Conservation (phyloP, 2,329 filamentous ascomycete species). For the Mycosphaerella sp. region DNA sequence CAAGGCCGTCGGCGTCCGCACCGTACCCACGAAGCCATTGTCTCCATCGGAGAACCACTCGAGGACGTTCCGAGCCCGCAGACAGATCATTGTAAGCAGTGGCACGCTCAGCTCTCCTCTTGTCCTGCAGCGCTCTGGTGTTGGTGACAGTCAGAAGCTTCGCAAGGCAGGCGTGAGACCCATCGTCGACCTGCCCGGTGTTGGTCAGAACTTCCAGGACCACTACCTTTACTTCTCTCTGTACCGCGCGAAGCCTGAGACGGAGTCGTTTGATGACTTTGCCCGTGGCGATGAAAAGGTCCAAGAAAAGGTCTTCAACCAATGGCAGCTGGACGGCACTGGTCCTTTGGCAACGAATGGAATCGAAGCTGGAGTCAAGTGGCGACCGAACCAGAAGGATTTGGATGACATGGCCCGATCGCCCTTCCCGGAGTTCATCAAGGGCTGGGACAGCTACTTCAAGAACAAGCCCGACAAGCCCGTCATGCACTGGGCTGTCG, state of each 20-base stretch:
- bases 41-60: conserved; percentile 47
- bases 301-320: conserved; percentile 66
- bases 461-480: conserved; percentile 80
- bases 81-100: conserved; percentile 66
- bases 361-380: conserved; percentile 73
- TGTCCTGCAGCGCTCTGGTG: conserved; percentile 68
- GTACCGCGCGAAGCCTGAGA: conserved; percentile 66
- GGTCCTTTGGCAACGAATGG: conserved; percentile 71
- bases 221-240: conserved; percentile 66
- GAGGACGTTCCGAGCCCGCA: conserved; percentile 60
- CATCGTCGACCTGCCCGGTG: conserved; percentile 63
- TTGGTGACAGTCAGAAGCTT: conserved; percentile 65
- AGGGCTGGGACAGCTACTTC: conserved; percentile 75
- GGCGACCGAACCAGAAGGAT: conserved; percentile 63
- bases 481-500: conserved; percentile 78
- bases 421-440: conserved; percentile 67
- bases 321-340: conserved; percentile 74
- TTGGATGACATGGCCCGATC: conserved; percentile 62
- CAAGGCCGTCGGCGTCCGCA: conserved; percentile 63
- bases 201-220: conserved; percentile 71
- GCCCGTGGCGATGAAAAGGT: conserved; percentile 64
- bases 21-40: conserved; percentile 64
- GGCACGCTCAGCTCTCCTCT: conserved; percentile 68
- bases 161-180: conserved; percentile 61
- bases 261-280: conserved; percentile 76